Evolutionary conservation across 202 grass and related monocot species (phyloP), one percentile per base, ranked within the genome.

Genomic region (Schoenoplectus tabernaemontani): DNA sequence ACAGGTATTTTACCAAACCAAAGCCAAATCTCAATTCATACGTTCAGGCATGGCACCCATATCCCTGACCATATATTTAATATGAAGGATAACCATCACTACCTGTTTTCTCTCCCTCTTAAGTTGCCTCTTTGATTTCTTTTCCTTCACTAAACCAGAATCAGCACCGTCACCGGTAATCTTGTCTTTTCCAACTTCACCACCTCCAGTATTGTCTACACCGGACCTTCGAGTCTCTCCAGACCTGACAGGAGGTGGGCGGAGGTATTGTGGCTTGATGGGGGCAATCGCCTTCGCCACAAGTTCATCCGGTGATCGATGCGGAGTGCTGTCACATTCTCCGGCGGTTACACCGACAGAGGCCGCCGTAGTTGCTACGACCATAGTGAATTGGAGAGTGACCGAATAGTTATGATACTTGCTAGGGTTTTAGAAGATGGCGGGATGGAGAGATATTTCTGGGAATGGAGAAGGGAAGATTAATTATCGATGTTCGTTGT

Each of bases 51-150:
- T 33, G 28, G 74, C 11, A 58, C 32, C 37, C 9, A 44, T 23
- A 43, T 44, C 23, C 9, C 65, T 69, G 38, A 12, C 8, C 64
- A 72, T 72, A 72, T 7, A 50, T 43, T 32, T 17, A 30, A 28
- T 26, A 51, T 30, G 50, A 44, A 11, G 16, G 9, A 80, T n/a
- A 15, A 43, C 16, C 68, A 57, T 16, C 17, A 48, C 0, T 57
- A 97, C 94, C 94, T 92, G 84, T 77, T 90, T 81, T 62, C 89
- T 89, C 26, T 97, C 94, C 17, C 87, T 88, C 80, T 87, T 97
- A 79, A 93, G 74, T 82, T 97, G 91, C 46, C 84, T 81, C 89
- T 89, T 88, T 24, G 91, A 97, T 84, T 92, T 97, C 86, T 97
- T 97, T 78, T 92, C 94, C 61, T 83, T 59, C 41, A 85, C 77